These are phyloP conservation scores for Xylaria sp. DNA, from an alignment of 2,329 filamentous ascomycete genomes.

Conservation along the genomic window DNA sequence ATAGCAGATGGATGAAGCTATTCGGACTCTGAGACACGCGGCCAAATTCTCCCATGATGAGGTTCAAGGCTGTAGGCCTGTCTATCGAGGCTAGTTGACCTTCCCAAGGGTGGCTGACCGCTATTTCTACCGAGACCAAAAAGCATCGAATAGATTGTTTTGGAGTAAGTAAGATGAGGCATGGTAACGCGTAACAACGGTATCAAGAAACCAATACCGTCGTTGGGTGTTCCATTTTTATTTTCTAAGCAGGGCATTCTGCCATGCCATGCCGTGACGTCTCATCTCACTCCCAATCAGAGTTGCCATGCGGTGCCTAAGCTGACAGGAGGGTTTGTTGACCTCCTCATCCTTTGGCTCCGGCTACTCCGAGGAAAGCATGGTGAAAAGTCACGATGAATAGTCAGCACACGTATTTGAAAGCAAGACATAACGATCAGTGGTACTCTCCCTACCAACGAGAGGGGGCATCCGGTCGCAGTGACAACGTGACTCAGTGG, in stretches of 20 bases:
- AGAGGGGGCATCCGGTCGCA: constrained; percentile 4
- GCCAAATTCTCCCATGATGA: too few relatives aligned
- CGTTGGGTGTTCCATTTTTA: neutral
- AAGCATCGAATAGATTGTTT: neutral
- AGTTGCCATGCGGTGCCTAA: constrained; percentile 12
- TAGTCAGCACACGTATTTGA: constrained; percentile 21
- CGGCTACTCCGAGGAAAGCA: constrained; percentile 21
- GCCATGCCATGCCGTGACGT: constrained; percentile 9
- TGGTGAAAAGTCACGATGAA: neutral
- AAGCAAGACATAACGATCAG: constrained; percentile 7
- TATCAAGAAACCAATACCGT: constrained; percentile 5
- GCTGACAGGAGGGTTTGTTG: constrained; percentile 30
- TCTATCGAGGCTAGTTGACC: too few relatives aligned
- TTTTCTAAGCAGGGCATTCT: constrained; percentile 1
- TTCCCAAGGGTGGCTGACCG: constrained; percentile 21
- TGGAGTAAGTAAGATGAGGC: constrained; percentile 26
- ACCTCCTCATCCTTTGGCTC: constrained; percentile 1
- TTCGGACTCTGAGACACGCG: too few relatives aligned
- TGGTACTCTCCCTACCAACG: constrained; percentile 5
- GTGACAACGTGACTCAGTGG: neutral
- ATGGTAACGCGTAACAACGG: constrained; percentile 13
- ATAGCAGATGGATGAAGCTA: too few relatives aligned
- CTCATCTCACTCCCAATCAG: constrained; percentile 20
- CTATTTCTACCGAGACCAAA: constrained; percentile 14
- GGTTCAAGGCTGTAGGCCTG: too few relatives aligned